Evolutionary conservation across 805 yeast genomes (phyloP), one percentile per base, ranked within the genome.

Genomic region (Starmerella apis): DNA sequence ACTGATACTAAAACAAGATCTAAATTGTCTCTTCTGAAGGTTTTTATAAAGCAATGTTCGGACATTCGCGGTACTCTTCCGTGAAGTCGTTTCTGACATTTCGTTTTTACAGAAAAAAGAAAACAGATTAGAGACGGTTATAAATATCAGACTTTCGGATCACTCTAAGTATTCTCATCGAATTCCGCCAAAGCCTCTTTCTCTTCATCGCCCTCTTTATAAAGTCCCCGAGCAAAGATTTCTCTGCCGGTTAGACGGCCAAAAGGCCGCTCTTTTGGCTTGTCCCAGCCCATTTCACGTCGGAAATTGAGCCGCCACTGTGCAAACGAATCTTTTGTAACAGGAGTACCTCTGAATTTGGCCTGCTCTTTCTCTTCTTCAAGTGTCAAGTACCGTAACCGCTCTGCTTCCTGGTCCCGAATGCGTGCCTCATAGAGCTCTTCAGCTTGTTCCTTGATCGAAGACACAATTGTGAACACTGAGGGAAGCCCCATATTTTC

Each of bases 401-500:
- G 75, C 54, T 67, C 66, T 49, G 73, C 72, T 59, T 85, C 88
- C 32, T 69, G 71, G 5, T 56, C 59, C 14, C 71, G 68, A 42
- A 83, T 70, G 56, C 81, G 80, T n/a, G 71, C 66, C 25, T 73
- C 76, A 60, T 86, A 84, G 55, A 77, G 61, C 22, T 66, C 66
- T 59, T 92, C 98, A 13, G 86, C 90, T 51, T 75, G 75, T 45
- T 90, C 97, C 61, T 90, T 90, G 48, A 87, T 71, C 8, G 78
- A 71, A 0, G 94, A 78, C 0, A 84, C 76, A 41, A 90, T 64
- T 1, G 95, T 78, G 66, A 88, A 92, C 5, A 90, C 75, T 56
- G 87, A 80, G n/a, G 96, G 95, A 75, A 90, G 82, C 0, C 98
- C 98, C 1, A 88, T 53, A 60, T 85, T 81, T 61, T 83, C 79